Base-by-base conservation (phyloP, 2,329 filamentous ascomycete genomes). In the Colletotrichum falcatum region DNA sequence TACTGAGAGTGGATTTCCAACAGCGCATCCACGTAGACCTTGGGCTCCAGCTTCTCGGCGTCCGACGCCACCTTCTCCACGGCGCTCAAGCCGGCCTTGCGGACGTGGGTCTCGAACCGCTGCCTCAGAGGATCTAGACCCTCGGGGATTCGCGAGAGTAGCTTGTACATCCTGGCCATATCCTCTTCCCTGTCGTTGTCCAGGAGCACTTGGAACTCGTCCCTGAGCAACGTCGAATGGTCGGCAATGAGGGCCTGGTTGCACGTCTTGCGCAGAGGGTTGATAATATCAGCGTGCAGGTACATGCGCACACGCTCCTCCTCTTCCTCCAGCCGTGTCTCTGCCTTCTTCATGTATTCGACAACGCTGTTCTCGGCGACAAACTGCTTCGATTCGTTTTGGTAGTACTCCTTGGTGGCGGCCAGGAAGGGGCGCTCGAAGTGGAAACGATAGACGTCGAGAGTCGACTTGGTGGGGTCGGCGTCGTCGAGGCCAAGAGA, bases 341-440 rank as follows among this genome's bases (percentile, higher is more conserved):
- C 95, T 0, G 96, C 97, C 88, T 99, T 99, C 86, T 98, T 98
- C 96, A 99, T 98, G 83, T 98, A 99, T 79, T 99, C 96, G 42
- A 99, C 95, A 5, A 99, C 94, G 73, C 93, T 97, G 80, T 99
- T 99, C 81, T 98, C 95, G 14, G 94, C 93, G 42, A 99, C 90
- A 78, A 99, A 99, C 73, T 94, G 92, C 76, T 94, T 94, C 26
- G 96, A 98, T 80, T 99, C 97, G 55, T 92, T 91, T 75, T 94
- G 88, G 80, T 99, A 99, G 83, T 97, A 99, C 37, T 87, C 83
- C 75, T 89, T 90, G 12, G 96, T 99, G 3, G 94, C 94, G 7
- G 88, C 87, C 62, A 99, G 87, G 87, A 98, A 99, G 0, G 97
- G 96, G 76, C 89, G 90, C 83, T 99, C 95, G 78, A 99, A 99